These are phyloP conservation scores for Candida boleticola DNA, from an alignment of 805 yeast species.

Conservation along the genomic window DNA sequence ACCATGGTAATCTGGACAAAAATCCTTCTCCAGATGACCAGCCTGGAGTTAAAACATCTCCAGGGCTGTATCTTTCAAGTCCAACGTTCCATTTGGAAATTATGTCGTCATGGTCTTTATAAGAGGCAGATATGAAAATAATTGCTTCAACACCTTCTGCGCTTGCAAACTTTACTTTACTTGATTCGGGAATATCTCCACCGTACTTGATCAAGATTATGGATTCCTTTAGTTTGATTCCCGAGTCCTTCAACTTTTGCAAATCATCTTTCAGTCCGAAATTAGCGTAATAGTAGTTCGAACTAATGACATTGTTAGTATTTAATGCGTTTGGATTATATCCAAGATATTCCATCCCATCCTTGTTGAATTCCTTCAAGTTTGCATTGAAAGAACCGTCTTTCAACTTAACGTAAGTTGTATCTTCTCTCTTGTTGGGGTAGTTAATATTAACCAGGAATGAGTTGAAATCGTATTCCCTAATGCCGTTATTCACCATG, in stretches of 20 bases:
- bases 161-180: constrained; percentile 49
- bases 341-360: constrained; percentile 41
- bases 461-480: constrained; percentile 47
- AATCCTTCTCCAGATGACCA: constrained; percentile 49
- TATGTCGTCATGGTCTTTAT: constrained; percentile 28
- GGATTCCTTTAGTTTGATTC: constrained; percentile 43
- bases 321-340: constrained; percentile 65
- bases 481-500: constrained; percentile 57
- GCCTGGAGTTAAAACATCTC: constrained; percentile 81
- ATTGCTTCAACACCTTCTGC: constrained; percentile 60
- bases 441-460: constrained; percentile 62
- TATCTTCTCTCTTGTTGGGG: constrained; percentile 43
- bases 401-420: constrained; percentile 25
- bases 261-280: constrained; percentile 63
- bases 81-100: constrained; percentile 60
- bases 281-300: constrained; percentile 60
- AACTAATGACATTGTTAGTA: constrained; percentile 53
- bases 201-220: constrained; percentile 70
- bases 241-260: constrained; percentile 29
- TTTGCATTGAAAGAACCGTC: constrained; percentile 40
- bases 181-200: constrained; percentile 51
- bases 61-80: constrained; percentile 59
- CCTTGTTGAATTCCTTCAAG: constrained; percentile 30
- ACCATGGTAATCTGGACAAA: constrained; percentile 40
- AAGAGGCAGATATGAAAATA: constrained; percentile 50